Percentiles rank a stretch among this genome's conserved stretches.
phyloP scores from a whole-genome alignment of 1,284 basidiomycete species.

The Veloboletus limbatus region DNA sequence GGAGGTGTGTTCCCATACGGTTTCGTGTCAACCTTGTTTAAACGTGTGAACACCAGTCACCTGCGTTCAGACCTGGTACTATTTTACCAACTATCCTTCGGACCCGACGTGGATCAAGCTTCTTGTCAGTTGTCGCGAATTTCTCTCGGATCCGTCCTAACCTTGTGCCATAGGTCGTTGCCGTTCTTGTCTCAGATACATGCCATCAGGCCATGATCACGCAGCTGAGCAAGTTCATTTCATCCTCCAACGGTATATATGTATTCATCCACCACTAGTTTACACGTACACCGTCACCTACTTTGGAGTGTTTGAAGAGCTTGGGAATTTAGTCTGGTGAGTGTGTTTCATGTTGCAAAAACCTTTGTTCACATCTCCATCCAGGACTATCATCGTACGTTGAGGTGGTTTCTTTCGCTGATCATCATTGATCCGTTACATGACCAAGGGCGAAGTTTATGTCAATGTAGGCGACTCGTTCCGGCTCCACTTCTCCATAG shows the following conservation, averaged over 20 bases:
- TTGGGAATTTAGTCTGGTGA: slow-evolving; percentile 47
- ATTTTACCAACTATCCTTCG: slow-evolving; percentile 47
- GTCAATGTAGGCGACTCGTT: slow-evolving; percentile 28
- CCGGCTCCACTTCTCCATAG: neutral
- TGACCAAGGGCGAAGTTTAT: slow-evolving; percentile 34
- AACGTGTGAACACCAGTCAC: slow-evolving; percentile 41
- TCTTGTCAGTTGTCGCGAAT: slow-evolving; percentile 35
- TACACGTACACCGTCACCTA: slow-evolving; percentile 55
- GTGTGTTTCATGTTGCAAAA: slow-evolving; percentile 11
- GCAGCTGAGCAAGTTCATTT: slow-evolving; percentile 43
- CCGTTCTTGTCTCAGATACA: slow-evolving; percentile 49
- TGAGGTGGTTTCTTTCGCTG: neutral
- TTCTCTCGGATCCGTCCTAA: neutral
- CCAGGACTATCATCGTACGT: slow-evolving; percentile 48
- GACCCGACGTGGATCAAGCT: slow-evolving; percentile 46
- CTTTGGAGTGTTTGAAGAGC: slow-evolving; percentile 38
- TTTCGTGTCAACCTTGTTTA: neutral
- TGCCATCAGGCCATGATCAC: slow-evolving; percentile 55
- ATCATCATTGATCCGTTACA: slow-evolving; percentile 1
- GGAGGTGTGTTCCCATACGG: slow-evolving; percentile 41
- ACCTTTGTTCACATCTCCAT: neutral
- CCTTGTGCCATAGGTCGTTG: slow-evolving; percentile 38
- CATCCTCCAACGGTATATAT: neutral
- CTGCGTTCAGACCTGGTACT: slow-evolving; percentile 55
- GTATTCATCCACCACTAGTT: slow-evolving; percentile 33